Percentiles rank a stretch among this genome's conserved stretches.
Evolutionary conservation across 257 asterid species (phyloP).

Genomic region (Nicotiana tomentosiformis): DNA sequence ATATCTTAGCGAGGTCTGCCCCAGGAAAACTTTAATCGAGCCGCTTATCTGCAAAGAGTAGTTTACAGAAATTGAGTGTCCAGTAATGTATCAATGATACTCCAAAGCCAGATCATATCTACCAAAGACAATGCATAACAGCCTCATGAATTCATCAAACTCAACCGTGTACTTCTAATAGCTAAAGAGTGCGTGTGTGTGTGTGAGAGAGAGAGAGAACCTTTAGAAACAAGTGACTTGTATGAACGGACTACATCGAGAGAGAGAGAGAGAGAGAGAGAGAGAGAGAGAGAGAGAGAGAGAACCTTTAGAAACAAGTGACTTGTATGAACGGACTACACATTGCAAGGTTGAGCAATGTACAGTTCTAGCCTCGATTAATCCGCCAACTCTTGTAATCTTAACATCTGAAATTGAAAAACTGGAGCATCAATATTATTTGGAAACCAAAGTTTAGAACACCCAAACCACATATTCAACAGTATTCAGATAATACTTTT

Average conservation of each 20-base stretch:
- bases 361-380: constrained; percentile 59
- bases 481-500: neutral
- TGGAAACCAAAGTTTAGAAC: neutral
- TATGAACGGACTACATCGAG: constrained; percentile 27
- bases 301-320: constrained; percentile 41
- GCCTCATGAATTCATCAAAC: neutral
- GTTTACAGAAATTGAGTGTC: neutral
- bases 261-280: too few species aligned
- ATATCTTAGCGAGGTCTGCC: neutral
- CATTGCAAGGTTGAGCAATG: constrained; percentile 52
- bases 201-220: constrained; percentile 22
- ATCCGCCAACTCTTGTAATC: constrained; percentile 47
- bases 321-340: constrained; percentile 40
- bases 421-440: neutral
- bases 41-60: too few species aligned
- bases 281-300: constrained; percentile 6
- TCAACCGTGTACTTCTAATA: neutral
- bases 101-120: neutral
- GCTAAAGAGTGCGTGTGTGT: neutral
- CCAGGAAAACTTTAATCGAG: too few species aligned
- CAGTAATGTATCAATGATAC: neutral
- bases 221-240: constrained; percentile 40
- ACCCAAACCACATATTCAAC: neutral
- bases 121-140: neutral
- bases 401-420: constrained; percentile 42